These are phyloP conservation scores for Stropharia rugosoannulata DNA, from an alignment of 768 basidiomycete genomes.

Conservation along the genomic window DNA sequence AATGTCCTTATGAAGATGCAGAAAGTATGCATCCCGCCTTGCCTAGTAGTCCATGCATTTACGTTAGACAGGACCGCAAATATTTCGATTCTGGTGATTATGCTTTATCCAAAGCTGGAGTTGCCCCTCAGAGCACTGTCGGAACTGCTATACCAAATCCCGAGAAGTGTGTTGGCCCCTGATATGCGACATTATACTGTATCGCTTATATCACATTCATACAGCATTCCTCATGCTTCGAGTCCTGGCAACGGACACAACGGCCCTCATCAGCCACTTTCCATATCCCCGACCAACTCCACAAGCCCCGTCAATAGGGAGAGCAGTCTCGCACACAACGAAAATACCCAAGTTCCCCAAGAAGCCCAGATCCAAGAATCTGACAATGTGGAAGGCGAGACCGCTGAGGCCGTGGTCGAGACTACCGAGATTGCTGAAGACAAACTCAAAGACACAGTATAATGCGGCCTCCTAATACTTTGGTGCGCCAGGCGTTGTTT, in stretches of 20 bases:
- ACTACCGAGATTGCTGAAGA: slow-evolving; percentile 4
- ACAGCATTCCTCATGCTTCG: slow-evolving; percentile 89
- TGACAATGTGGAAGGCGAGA: neutral
- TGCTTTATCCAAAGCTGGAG: slow-evolving; percentile 93
- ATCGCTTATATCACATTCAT: slow-evolving; percentile 16
- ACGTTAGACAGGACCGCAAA: slow-evolving; percentile 80
- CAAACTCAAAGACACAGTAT: slow-evolving; percentile 12
- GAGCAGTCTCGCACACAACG: slow-evolving; percentile 44
- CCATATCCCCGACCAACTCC: slow-evolving; percentile 74
- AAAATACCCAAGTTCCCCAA: slow-evolving; percentile 28
- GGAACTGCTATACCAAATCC: slow-evolving; percentile 99
- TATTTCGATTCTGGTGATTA: slow-evolving; percentile 99
- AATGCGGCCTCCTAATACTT: neutral
- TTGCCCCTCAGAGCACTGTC: slow-evolving; percentile 82
- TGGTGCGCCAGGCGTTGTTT: slow-evolving; percentile 10
- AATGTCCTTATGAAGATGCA: slow-evolving; percentile 93
- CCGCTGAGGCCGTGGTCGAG: slow-evolving; percentile 5
- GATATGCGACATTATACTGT: slow-evolving; percentile 2
- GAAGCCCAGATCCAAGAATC: slow-evolving; percentile 19
- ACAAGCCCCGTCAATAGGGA: slow-evolving; percentile 68
- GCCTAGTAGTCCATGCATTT: slow-evolving; percentile 13
- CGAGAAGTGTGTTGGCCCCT: slow-evolving; percentile 68
- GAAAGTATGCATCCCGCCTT: slow-evolving; percentile 54
- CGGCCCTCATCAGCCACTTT: slow-evolving; percentile 56
- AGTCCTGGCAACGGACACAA: slow-evolving; percentile 52